Evolutionary conservation across 2,329 filamentous ascomycete genomes (phyloP), one percentile per base, ranked within the genome.

Genomic region (Beauveria scarabaeidicola): DNA sequence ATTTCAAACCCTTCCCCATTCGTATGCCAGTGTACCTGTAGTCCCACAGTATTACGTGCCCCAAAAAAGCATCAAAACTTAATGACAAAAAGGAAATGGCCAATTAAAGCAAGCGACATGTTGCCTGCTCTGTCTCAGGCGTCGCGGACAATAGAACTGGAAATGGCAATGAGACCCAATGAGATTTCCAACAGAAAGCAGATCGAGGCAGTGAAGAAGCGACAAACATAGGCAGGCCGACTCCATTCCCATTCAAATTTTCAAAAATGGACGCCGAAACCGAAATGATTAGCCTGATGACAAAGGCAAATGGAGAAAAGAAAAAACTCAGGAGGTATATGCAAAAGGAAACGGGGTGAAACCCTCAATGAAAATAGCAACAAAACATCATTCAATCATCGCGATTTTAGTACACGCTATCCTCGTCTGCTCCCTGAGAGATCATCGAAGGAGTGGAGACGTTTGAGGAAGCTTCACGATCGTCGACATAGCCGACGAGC

Each of bases 401-500:
- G 67, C 74, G 73, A 72, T 74, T 79, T 78, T 83, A 87, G 71
- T 87, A 88, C 77, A 87, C 82, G 77, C 85, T 87, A 69, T 87
- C 84, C 75, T 88, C 85, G 68, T 89, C 86, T 52, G 81, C 84
- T 59, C 85, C 86, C 69, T 88, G 86, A 52, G 86, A 88, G 59
- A 81, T 87, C 84, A 88, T 88, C 63, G 85, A 88, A 59, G 85
- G 85, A 61, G 85, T 87, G 52, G 85, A 87, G 54, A 84, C 84
- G 66, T 83, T 85, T n/a, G 83, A 85, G 66, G 84, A 86, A 66
- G 79, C 84, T 73, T 87, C 84, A 66, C 84, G 79, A 67, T 92
- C 89, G 72, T 97, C 93, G 71, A 97, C 91, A 70, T 96, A 97
- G 73, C 93, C 92, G 65, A 93, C 85, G 38, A 99, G 86, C 65